These are phyloP conservation scores for Echium plantagineum DNA, from an alignment of 257 asterid genomes.

Conservation along the genomic window DNA sequence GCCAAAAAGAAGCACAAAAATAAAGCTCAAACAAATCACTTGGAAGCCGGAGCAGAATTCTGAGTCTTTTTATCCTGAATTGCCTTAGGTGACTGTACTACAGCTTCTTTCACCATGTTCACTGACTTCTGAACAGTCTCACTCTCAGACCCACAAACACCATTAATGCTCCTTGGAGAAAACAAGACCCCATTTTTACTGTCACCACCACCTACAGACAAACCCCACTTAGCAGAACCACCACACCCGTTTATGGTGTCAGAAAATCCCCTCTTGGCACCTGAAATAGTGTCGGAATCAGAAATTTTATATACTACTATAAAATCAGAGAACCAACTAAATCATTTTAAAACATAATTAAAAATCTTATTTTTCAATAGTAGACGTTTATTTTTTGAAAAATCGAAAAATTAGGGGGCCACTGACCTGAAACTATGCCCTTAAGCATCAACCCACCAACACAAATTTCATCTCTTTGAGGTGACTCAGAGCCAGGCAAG, in stretches of 20 bases:
- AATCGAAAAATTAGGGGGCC: no score
- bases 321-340: no score
- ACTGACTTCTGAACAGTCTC: conserved; percentile 4
- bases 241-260: not conserved
- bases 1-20: not conserved
- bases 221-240: conserved; percentile 25
- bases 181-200: conserved; percentile 21
- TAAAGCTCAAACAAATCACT: conserved; percentile 12
- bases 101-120: conserved; percentile 20
- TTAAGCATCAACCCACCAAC: no score
- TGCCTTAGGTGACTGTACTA: conserved; percentile 18
- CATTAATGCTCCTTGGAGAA: conserved; percentile 27
- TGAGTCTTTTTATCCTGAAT: conserved; percentile 26
- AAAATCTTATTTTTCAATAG: no score
- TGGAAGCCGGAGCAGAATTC: conserved; percentile 27
- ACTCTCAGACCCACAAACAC: conserved; percentile 9
- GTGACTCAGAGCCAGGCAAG: no score
- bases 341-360: no score
- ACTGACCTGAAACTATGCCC: no score
- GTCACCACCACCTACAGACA: conserved; percentile 24
- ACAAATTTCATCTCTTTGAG: no score
- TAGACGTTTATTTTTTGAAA: no score
- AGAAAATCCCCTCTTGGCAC: no score
- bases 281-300: no score
- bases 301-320: no score